Evolutionary conservation across 2,329 filamentous ascomycete genomes (phyloP).

Genomic region (Volutella citrinella): DNA sequence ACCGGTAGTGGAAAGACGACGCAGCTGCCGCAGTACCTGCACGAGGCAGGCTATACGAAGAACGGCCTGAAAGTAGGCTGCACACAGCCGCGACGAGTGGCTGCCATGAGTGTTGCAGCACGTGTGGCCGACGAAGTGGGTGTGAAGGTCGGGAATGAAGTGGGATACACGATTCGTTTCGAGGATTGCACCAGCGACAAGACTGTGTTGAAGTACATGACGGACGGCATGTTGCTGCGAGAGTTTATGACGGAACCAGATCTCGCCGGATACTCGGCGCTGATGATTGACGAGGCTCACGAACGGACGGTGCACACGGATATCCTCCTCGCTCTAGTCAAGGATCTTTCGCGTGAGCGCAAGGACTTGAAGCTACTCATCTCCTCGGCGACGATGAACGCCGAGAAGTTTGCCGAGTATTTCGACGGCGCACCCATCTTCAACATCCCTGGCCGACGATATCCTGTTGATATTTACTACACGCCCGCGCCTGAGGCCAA

Average conservation of each 20-base stretch:
- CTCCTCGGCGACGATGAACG: conserved; percentile 91
- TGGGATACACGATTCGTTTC: conserved; percentile 93
- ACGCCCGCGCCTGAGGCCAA: conserved; percentile 90
- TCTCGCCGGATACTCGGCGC: conserved; percentile 73
- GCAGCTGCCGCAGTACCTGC: conserved; percentile 88
- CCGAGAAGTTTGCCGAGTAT: conserved; percentile 85
- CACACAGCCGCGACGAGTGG: conserved; percentile 91
- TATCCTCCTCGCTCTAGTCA: conserved; percentile 81
- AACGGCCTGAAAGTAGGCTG: conserved; percentile 82
- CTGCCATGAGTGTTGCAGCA: conserved; percentile 95
- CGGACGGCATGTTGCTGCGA: conserved; percentile 89
- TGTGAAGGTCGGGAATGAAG: conserved; percentile 83
- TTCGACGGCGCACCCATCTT: conserved; percentile 94
- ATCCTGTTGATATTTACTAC: conserved; percentile 89
- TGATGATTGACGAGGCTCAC: conserved; percentile 98
- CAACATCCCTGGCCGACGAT: conserved; percentile 86
- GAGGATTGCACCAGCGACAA: conserved; percentile 90
- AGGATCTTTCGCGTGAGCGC: conserved; percentile 79
- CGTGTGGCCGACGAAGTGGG: conserved; percentile 95
- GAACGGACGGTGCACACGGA: conserved; percentile 90
- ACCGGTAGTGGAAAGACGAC: conserved; percentile 96
- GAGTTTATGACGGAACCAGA: conserved; percentile 89
- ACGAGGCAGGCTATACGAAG: conserved; percentile 88
- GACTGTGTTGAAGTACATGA: conserved; percentile 93
- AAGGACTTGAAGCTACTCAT: conserved; percentile 89